Evolutionary conservation across 2,329 filamentous ascomycete species (phyloP).

Genomic region (Fusarium newnesense): DNA sequence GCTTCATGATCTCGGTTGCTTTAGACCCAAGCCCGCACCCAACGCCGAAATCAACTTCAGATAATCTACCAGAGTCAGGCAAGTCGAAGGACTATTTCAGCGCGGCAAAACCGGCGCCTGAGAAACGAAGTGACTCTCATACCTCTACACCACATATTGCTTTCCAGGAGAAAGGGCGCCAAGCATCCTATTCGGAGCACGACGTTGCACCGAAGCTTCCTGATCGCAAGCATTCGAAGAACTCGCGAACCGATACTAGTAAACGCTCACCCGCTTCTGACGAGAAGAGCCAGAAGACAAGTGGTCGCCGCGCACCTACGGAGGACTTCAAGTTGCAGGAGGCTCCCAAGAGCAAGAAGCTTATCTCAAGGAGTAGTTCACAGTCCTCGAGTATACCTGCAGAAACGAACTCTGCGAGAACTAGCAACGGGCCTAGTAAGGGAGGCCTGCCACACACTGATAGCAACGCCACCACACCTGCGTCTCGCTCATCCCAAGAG

Average conservation of each 20-base stretch:
- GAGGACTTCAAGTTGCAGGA: conserved; percentile 85
- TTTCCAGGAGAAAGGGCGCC: conserved; percentile 83
- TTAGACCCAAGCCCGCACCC: conserved; percentile 75
- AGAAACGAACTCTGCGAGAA: conserved; percentile 49
- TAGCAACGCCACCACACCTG: conserved; percentile 49
- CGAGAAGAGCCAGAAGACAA: conserved; percentile 51
- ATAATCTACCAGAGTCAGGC: conserved; percentile 55
- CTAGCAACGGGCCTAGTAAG: conserved; percentile 50
- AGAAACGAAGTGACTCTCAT: conserved; percentile 61
- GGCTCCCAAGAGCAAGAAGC: conserved; percentile 73
- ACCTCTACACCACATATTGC: conserved; percentile 86
- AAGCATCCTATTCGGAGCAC: conserved; percentile 63
- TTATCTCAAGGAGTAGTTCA: conserved; percentile 56
- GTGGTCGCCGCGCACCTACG: conserved; percentile 49
- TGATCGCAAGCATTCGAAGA: conserved; percentile 52
- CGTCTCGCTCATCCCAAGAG: conserved; percentile 68
- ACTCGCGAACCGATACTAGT: conserved; percentile 55
- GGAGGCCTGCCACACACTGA: conserved; percentile 47
- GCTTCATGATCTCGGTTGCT: conserved; percentile 81
- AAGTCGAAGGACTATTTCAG: conserved; percentile 69
- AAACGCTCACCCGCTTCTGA: conserved; percentile 50
- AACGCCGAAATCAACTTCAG: conserved; percentile 65
- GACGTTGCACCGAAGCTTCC: conserved; percentile 63
- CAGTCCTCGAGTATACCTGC: conserved; percentile 54
- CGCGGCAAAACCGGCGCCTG: conserved; percentile 54